phyloP scores from a whole-genome alignment of 805 yeast genomes.

The Yamadazyma olivae region DNA sequence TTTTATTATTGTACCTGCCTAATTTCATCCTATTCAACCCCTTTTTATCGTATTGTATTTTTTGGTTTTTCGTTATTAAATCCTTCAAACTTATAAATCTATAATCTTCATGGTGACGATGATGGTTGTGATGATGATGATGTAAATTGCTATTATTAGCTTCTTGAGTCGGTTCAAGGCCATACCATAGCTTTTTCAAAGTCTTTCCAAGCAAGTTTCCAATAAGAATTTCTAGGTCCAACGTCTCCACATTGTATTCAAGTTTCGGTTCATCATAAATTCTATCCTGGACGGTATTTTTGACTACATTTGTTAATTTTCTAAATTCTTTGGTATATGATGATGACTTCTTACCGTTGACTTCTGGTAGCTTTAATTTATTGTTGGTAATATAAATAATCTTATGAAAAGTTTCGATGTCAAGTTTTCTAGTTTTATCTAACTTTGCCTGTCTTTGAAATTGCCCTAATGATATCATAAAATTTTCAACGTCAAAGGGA shows the following conservation, averaged over 20 bases:
- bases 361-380: constrained; percentile 18
- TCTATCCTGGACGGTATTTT: constrained; percentile 67
- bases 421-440: constrained; percentile 51
- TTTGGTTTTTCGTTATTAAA: constrained; percentile 15
- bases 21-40: constrained; percentile 35
- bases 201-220: constrained; percentile 32
- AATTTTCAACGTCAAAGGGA: constrained; percentile 72
- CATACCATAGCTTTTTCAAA: constrained; percentile 30
- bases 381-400: constrained; percentile 35
- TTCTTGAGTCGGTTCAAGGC: constrained; percentile 10
- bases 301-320: constrained; percentile 63
- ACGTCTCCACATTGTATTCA: constrained; percentile 35
- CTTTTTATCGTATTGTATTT: constrained; percentile 21
- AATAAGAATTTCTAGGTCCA: constrained; percentile 35
- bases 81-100: constrained; percentile 34
- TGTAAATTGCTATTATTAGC: constrained; percentile 5
- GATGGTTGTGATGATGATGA: constrained; percentile 7
- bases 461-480: constrained; percentile 63
- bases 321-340: constrained; percentile 39
- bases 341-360: not conserved
- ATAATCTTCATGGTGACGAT: constrained; percentile 14
- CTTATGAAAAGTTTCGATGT: constrained; percentile 48
- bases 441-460: constrained; percentile 73
- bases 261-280: constrained; percentile 20
- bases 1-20: constrained; percentile 16